Percentiles rank a stretch among this genome's conserved stretches.
Evolutionary conservation across 257 asterid genomes (phyloP).

Genomic region (Salvia miltiorrhiza): DNA sequence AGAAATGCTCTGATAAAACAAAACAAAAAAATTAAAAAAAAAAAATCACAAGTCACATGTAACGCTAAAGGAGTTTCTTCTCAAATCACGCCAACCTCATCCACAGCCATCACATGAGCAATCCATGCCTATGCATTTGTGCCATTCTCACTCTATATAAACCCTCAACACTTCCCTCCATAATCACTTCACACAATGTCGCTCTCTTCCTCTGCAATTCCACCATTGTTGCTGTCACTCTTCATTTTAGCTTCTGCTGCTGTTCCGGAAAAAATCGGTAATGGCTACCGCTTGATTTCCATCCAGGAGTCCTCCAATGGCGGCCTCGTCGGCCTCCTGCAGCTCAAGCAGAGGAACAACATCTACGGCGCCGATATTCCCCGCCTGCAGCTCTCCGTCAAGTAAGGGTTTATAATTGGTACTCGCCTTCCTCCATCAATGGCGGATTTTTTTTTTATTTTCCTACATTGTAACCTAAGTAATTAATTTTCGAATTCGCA

Average conservation of each 20-base stretch:
- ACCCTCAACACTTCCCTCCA: not conserved
- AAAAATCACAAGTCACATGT: constrained; percentile 36
- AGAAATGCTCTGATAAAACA: constrained; percentile 29
- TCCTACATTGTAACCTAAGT: too few species aligned
- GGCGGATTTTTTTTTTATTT: too few species aligned
- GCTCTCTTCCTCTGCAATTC: not conserved
- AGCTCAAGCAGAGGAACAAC: constrained; percentile 61
- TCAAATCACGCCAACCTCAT: constrained; percentile 21
- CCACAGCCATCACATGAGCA: constrained; percentile 29
- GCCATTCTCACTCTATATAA: constrained; percentile 26
- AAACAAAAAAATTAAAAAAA: too few species aligned
- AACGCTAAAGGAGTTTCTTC: constrained; percentile 1
- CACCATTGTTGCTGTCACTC: constrained; percentile 16
- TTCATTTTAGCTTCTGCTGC: constrained; percentile 23
- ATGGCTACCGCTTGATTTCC: constrained; percentile 78
- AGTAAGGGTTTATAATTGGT: constrained; percentile 36
- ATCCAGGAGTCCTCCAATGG: constrained; percentile 63
- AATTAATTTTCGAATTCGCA: not conserved
- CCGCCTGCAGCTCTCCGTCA: constrained; percentile 75
- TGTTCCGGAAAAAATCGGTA: constrained; percentile 53
- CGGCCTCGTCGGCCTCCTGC: constrained; percentile 76
- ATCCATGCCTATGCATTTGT: constrained; percentile 13
- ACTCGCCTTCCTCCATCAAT: not conserved
- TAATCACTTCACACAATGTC: constrained; percentile 15
- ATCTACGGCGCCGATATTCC: constrained; percentile 87